phyloP scores from a whole-genome alignment of 345 rosid genomes.

The Salix exigua region DNA sequence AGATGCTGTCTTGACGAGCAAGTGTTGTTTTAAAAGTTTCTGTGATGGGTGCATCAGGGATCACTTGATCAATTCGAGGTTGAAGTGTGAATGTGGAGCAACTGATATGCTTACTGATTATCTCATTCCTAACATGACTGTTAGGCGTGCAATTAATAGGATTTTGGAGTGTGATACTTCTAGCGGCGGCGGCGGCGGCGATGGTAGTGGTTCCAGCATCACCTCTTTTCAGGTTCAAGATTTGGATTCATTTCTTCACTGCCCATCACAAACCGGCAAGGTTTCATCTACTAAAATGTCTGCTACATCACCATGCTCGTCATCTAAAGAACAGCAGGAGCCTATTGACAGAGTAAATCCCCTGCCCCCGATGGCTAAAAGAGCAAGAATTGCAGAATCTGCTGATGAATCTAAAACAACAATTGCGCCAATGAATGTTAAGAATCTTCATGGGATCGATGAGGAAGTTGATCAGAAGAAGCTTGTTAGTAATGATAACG shows the following conservation, averaged over 20 bases:
- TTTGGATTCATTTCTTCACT: neutral
- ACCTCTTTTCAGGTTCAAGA: slow-evolving; percentile 2
- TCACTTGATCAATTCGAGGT: neutral
- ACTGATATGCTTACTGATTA: slow-evolving; percentile 5
- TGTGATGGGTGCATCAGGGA: slow-evolving; percentile 8
- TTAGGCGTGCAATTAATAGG: slow-evolving; percentile 3
- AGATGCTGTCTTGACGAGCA: slow-evolving; percentile 10
- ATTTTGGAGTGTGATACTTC: slow-evolving; percentile 1
- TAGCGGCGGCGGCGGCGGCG: neutral
- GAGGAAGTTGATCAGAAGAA: no score
- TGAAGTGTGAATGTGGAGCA: slow-evolving; percentile 6
- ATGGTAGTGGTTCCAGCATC: neutral
- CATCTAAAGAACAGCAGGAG: neutral
- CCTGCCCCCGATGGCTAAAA: neutral
- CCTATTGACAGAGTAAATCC: neutral
- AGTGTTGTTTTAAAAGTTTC: slow-evolving; percentile 13
- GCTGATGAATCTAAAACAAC: neutral
- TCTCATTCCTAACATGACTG: slow-evolving; percentile 7
- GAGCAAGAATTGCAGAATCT: neutral
- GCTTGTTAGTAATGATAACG: no score
- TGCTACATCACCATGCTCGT: neutral
- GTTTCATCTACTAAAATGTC: neutral
- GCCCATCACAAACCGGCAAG: neutral
- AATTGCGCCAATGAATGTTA: neutral
- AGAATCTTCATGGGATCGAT: neutral